These are phyloP conservation scores for Avena sativa DNA, from an alignment of 176 grass and related monocot genomes.

Conservation along the genomic window DNA sequence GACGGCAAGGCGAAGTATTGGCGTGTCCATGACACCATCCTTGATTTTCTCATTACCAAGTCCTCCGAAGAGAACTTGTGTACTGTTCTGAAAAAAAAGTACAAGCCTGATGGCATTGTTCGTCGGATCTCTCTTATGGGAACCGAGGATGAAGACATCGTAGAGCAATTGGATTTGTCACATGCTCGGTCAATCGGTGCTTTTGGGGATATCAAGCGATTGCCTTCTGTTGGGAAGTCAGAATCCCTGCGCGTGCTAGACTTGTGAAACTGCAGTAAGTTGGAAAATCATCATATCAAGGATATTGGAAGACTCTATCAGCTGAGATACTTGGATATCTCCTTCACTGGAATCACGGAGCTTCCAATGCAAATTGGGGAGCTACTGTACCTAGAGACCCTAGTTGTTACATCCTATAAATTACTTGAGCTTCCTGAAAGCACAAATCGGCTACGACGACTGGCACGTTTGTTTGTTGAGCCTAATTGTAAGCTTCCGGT, in stretches of 20 bases:
- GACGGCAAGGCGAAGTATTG: not conserved
- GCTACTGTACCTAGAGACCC: conserved; percentile 6
- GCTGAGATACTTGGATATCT: conserved; percentile 32
- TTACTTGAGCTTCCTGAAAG: not conserved
- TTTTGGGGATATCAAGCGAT: not conserved
- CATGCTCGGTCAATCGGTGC: not conserved
- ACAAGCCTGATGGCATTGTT: not conserved
- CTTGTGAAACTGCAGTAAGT: fast-evolving
- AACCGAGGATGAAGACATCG: not conserved
- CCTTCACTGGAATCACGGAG: not conserved
- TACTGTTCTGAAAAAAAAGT: not conserved
- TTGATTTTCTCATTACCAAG: conserved; percentile 35
- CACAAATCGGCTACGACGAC: not conserved
- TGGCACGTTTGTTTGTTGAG: not conserved
- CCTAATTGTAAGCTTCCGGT: not conserved
- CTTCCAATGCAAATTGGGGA: conserved; percentile 27
- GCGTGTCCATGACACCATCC: conserved; percentile 42
- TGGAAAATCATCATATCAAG: not conserved
- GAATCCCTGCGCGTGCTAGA: conserved; percentile 18
- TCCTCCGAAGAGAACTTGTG: conserved; percentile 32
- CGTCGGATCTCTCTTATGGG: conserved; percentile 30
- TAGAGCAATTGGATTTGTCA: conserved; percentile 18
- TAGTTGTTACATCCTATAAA: not conserved
- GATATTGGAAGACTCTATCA: conserved; percentile 31
- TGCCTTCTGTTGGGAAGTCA: not conserved